Conservation (phyloP, 2,329 filamentous ascomycete genomes). For the Leptographium flavum region DNA sequence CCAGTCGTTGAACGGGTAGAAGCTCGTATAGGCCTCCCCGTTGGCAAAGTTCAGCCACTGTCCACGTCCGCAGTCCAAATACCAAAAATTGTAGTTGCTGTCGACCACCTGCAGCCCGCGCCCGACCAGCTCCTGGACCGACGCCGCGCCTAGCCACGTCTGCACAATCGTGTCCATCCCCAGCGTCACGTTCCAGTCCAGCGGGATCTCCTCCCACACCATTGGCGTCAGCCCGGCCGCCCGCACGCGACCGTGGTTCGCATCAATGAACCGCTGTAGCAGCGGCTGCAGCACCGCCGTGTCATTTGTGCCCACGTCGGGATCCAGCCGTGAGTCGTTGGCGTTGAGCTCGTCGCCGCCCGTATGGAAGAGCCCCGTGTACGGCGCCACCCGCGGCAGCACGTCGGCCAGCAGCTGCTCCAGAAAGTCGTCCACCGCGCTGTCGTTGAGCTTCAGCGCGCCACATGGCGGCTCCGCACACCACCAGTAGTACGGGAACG, state of each 20-base stretch:
- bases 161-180: conserved; percentile 62
- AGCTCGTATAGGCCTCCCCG: conserved; percentile 32
- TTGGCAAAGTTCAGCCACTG: conserved; percentile 62
- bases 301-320: conserved; percentile 54
- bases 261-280: conserved; percentile 63
- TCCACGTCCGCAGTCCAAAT: conserved; percentile 71
- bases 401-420: conserved; percentile 61
- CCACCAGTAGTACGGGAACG: conserved; percentile 41
- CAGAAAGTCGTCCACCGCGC: conserved; percentile 56
- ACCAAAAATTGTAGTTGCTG: conserved; percentile 69
- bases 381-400: conserved; percentile 54
- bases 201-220: conserved; percentile 79
- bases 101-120: conserved; percentile 58
- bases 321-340: conserved; percentile 60
- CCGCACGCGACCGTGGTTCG: conserved; percentile 51
- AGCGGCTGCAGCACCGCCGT: conserved; percentile 53
- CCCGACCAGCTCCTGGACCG: conserved; percentile 44
- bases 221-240: conserved; percentile 54
- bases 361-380: conserved; percentile 66
- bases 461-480: conserved; percentile 52
- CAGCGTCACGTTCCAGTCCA: conserved; percentile 64
- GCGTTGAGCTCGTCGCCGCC: conserved; percentile 79
- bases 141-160: conserved; percentile 54
- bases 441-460: conserved; percentile 62
- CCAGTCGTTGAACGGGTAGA: conserved; percentile 67